A percentile compares a stretch with the other conserved stretches of the same genome.
Conservation (phyloP, 768 basidiomycete species). For the Amanita rubescens region DNA sequence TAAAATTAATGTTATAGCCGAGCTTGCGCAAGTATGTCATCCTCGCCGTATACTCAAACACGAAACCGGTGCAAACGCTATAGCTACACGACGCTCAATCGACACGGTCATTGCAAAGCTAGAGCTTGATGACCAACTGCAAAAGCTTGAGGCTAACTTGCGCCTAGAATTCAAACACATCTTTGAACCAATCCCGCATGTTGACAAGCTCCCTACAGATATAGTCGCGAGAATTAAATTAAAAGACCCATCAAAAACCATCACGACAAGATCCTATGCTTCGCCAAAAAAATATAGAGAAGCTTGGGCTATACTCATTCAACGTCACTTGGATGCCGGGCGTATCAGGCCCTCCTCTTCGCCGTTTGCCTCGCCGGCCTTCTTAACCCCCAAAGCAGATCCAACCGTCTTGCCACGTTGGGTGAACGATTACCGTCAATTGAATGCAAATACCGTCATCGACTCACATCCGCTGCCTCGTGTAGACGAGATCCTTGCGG, state of each 20-base stretch:
- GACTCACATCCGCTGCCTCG: slow-evolving; percentile 18
- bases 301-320: slow-evolving; percentile 19
- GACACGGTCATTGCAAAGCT: too few species aligned
- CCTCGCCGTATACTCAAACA: too few species aligned
- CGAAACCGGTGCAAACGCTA: too few species aligned
- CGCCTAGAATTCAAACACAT: too few species aligned
- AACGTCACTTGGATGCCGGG: slow-evolving; percentile 23
- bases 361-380: slow-evolving; percentile 25
- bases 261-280: slow-evolving; percentile 16
- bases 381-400: slow-evolving; percentile 28
- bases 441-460: slow-evolving; percentile 20
- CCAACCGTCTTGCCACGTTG: slow-evolving; percentile 19
- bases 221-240: slow-evolving; percentile 11
- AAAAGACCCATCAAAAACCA: slow-evolving; percentile 18
- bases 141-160: too few species aligned
- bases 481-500: slow-evolving; percentile 16
- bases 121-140: too few species aligned
- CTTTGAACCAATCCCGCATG: too few species aligned
- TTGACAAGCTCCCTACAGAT: not conserved
- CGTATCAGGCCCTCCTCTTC: slow-evolving; percentile 21
- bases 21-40: too few species aligned
- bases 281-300: slow-evolving; percentile 24
- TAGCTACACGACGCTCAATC: too few species aligned
- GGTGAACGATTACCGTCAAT: slow-evolving; percentile 24
- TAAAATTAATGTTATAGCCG: too few species aligned